Percentiles rank a stretch among this genome's conserved stretches.
These are phyloP conservation scores for Chionographis japonica DNA, from an alignment of 106 monocot species.

Conservation along the genomic window DNA sequence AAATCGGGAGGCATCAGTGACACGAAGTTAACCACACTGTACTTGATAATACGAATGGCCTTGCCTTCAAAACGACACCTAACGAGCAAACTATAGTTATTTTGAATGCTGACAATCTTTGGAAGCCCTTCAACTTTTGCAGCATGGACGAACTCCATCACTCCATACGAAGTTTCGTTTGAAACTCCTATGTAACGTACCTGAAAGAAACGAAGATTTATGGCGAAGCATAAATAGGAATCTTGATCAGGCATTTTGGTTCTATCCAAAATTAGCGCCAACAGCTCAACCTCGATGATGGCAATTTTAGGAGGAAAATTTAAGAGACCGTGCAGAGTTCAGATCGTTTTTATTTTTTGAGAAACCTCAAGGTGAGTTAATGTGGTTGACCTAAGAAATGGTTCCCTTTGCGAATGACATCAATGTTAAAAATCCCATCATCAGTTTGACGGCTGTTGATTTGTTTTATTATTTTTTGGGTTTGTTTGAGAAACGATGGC, in stretches of 20 bases:
- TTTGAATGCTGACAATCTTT: constrained; percentile 94
- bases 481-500: too few relatives aligned
- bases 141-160: constrained; percentile 91
- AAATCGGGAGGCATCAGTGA: too few relatives aligned
- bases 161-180: constrained; percentile 95
- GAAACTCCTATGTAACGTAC: constrained; percentile 91
- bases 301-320: not conserved
- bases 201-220: constrained; percentile 15
- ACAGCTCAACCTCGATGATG: not conserved
- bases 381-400: too few relatives aligned
- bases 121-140: constrained; percentile 74
- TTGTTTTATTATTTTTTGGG: too few relatives aligned
- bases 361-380: too few relatives aligned
- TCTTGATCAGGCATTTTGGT: not conserved
- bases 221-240: constrained; percentile 4
- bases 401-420: too few relatives aligned
- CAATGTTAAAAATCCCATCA: too few relatives aligned
- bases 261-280: too few relatives aligned
- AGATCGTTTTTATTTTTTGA: too few relatives aligned
- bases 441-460: too few relatives aligned
- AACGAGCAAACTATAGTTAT: constrained; percentile 70
- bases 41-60: not conserved
- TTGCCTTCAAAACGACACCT: constrained; percentile 81
- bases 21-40: too few relatives aligned
- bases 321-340: too few relatives aligned